Conservation (phyloP, 208 protist genomes). For the Entamoeba histolytica region DNA sequence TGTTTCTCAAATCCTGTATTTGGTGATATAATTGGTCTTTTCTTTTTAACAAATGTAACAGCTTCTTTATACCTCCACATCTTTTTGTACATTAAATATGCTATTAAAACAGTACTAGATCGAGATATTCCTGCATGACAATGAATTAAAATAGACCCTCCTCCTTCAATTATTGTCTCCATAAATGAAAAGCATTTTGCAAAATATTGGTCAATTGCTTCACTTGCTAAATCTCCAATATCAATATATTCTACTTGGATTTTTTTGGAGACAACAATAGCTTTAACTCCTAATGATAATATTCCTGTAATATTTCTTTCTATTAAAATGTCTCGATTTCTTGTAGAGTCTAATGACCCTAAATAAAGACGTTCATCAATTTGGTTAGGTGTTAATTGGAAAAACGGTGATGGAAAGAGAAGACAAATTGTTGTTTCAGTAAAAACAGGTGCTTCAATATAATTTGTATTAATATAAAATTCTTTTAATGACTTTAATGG, state of each 20-base stretch:
- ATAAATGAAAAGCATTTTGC: background rate
- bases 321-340: background rate
- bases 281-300: background rate
- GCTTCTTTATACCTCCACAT: background rate
- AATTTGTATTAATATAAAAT: background rate
- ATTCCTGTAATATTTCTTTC: background rate
- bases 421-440: background rate
- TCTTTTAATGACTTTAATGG: background rate
- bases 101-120: background rate
- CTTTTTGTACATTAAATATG: background rate
- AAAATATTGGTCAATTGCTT: background rate
- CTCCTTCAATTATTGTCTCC: background rate
- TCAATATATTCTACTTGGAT: background rate
- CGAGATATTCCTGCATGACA: background rate
- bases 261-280: background rate
- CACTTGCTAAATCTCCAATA: background rate
- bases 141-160: background rate
- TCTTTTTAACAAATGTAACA: background rate
- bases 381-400: background rate
- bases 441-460: background rate
- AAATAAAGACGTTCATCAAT: background rate
- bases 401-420: background rate
- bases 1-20: background rate
- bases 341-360: background rate
- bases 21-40: background rate